Base-by-base conservation (phyloP, 208 protist species). In the Leishmania aethiopica region DNA sequence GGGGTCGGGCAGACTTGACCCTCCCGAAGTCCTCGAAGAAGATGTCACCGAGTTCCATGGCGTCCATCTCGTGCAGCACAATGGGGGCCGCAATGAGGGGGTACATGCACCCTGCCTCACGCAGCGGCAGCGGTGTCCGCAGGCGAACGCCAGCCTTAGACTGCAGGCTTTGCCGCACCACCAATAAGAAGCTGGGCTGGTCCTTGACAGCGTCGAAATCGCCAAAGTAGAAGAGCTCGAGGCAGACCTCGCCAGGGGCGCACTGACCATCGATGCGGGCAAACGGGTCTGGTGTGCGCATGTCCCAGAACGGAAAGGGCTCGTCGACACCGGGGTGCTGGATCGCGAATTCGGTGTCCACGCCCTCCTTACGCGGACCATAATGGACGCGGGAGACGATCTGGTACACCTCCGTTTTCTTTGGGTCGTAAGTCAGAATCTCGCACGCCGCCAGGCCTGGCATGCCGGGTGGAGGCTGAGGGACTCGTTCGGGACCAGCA, bases 71-170 rank as follows among this genome's bases (percentile, higher is more conserved):
- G 76, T 88, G 82, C 45, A 96, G 77, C 25, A 96, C 78, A 55
- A 96, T 80, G 2, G 91, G 91, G 51, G 79, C 69, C 17, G 89
- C 92, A 25, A 96, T 86, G 28, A 97, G 90, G 0, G 91, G 94
- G 78, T 96, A 96, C 89, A 95, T 95, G 85, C 94, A 97, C 17
- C 92, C 91, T 19, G 92, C 94, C 83, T 97, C 91, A 13, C 92
- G 89, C 49, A 94, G 81, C 40, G 89, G 80, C 57, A 91, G 73
- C 37, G 91, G 94, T 3, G 87, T 92, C 47, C 80, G 71, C 37
- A 84, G 79, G n/a, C 87, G 85, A 5, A 94, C 87, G 19, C 92
- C 91, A 0, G 80, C 90, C 84, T 90, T 88, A 8, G 81, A 77
- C 79, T 89, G 84, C 45, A 96, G 72, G 11, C 72, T 79, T 71